Conservation (phyloP, 208 protist species). For the Acanthamoeba sp. region DNA sequence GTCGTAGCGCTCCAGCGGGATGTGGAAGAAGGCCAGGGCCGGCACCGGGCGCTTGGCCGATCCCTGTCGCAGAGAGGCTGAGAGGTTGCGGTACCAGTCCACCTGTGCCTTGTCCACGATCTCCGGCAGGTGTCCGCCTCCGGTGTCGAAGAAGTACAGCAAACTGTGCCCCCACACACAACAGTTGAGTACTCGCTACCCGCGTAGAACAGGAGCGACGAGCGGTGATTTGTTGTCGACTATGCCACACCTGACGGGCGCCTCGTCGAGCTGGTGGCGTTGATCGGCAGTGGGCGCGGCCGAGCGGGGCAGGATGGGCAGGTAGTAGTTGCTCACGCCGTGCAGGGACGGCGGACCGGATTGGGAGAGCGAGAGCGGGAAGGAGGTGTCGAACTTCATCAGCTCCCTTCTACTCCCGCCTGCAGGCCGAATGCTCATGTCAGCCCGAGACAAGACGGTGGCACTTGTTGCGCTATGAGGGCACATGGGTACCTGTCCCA, state of each 20-base stretch:
- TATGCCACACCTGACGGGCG: background rate
- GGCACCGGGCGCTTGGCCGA: background rate
- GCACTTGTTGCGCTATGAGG: no score
- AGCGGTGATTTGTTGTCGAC: background rate
- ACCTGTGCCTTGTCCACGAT: slow-evolving; percentile 78
- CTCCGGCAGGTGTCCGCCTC: background rate
- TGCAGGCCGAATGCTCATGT: no score
- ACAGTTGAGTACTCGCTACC: background rate
- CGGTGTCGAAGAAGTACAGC: slow-evolving; percentile 51
- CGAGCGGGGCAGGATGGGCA: slow-evolving; percentile 57
- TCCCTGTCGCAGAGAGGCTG: background rate
- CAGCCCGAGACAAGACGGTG: no score
- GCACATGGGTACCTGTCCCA: background rate
- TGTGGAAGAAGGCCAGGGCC: slow-evolving; percentile 80
- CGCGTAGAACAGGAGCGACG: no score
- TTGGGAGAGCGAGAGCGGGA: slow-evolving; percentile 62
- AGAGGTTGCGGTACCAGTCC: slow-evolving; percentile 67
- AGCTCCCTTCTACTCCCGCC: slow-evolving; percentile 61
- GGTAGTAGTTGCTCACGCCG: slow-evolving; percentile 82
- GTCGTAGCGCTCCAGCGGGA: slow-evolving; percentile 76
- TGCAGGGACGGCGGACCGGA: slow-evolving; percentile 56
- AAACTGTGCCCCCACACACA: background rate
- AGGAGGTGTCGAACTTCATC: slow-evolving; percentile 55
- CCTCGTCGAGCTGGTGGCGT: background rate
- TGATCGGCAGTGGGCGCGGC: no score